Evolutionary conservation across 805 yeast genomes (phyloP), one percentile per base, ranked within the genome.

Genomic region (Diddensiella santjacobensis): DNA sequence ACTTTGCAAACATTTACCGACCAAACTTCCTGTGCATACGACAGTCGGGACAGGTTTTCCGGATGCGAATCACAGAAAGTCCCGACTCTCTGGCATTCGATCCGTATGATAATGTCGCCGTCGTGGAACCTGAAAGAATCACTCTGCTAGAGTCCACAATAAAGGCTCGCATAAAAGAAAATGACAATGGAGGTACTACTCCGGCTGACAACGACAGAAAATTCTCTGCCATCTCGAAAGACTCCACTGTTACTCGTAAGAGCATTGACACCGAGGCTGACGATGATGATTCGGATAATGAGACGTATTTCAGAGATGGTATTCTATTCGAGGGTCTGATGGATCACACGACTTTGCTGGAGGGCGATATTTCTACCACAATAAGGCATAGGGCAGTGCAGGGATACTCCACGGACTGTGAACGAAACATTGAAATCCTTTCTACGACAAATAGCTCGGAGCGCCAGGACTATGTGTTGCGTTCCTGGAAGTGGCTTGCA

Each of bases 401-500:
- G 37, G 91, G 91, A 0, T 90, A 90, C 60, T 84, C 87, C 0
- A 68, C 80, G 10, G 84, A 84, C 58, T 79, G 87, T 33, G 76
- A 75, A 41, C 69, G 67, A 22, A 90, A 90, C 50, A 75, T 83
- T 38, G 71, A 74, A 15, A 71, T 86, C 22, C 50, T 69, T 19
- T 43, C 49, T 3, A 31, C 41, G 24, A 48, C 52, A 4, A 40
- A 37, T 8, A 68, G 81, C 33, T 87, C 79, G 52, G 70, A 69
- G 23, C 75, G 66, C 47, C 72, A 71, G 45, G 68, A 70, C n/a
- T 84, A 79, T 53, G 68, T 84, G 43, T 71, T 84, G 52, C 83
- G 87, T 57, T 84, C 95, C 0, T 91, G 98, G 98, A 81, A 84
- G 60, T 91, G 98, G 98, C 68, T 91, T 26, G 77, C 80, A 1